phyloP scores from a whole-genome alignment of 176 grass and related monocot species.

The Hyparrhenia diplandra region DNA sequence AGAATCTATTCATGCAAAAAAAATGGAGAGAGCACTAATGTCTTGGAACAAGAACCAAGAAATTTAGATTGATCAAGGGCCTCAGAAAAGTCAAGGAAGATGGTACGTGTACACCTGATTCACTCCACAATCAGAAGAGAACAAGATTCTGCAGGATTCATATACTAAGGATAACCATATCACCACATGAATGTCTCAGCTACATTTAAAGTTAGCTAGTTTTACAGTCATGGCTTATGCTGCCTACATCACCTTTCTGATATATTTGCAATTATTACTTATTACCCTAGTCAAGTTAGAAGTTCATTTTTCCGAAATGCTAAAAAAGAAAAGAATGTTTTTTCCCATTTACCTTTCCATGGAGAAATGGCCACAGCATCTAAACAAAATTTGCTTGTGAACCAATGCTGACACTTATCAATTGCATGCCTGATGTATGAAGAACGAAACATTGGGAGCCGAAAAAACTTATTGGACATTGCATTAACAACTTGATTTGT shows the following conservation, averaged over 20 bases:
- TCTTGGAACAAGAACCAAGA: background rate
- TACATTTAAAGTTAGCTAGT: background rate
- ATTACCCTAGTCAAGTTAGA: background rate
- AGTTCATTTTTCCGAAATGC: background rate
- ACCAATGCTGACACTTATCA: background rate
- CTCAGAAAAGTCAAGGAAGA: background rate
- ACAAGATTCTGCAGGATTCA: constrained; percentile 20
- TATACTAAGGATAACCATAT: background rate
- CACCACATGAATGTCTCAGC: background rate
- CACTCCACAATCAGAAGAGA: background rate
- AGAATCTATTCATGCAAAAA: background rate
- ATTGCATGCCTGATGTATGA: background rate
- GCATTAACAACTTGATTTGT: constrained; percentile 24
- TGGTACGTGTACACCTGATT: background rate
- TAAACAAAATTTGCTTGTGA: background rate
- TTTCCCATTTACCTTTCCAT: constrained; percentile 22
- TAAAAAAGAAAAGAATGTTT: background rate
- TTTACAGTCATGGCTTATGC: background rate
- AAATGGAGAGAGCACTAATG: background rate
- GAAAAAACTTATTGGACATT: background rate
- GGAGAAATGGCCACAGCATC: constrained; percentile 1
- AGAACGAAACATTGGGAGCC: background rate
- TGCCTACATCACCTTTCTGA: background rate
- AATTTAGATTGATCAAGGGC: background rate
- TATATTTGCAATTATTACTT: background rate